These are phyloP conservation scores for Cordia subcordata DNA, from an alignment of 257 asterid genomes.

Conservation along the genomic window DNA sequence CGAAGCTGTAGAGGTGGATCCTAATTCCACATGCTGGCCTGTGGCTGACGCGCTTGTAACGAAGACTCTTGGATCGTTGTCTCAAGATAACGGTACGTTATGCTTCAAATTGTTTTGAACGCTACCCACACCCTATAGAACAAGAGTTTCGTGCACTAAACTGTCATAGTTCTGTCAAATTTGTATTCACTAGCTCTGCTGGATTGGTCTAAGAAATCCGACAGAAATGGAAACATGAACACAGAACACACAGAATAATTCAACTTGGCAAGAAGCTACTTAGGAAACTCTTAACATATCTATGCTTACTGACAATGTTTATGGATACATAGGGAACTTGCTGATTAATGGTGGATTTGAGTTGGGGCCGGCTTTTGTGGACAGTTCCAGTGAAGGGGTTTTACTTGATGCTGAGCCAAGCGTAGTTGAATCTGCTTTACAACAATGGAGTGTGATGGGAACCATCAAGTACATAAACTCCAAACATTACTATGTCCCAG, in stretches of 20 bases:
- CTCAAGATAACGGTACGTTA: slow-evolving; percentile 23
- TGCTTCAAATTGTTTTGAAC: not conserved
- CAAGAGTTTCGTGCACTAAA: no score
- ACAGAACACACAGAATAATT: no score
- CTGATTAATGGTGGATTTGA: slow-evolving; percentile 62
- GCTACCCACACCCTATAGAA: no score
- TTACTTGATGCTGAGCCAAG: slow-evolving; percentile 52
- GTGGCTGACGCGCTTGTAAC: slow-evolving; percentile 37
- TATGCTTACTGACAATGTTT: no score
- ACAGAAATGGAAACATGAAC: no score
- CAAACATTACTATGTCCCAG: slow-evolving; percentile 37
- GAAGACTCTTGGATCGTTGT: slow-evolving; percentile 21
- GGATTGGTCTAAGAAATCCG: no score
- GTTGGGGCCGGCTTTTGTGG: slow-evolving; percentile 43
- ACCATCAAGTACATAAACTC: slow-evolving; percentile 54
- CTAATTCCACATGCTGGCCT: slow-evolving; percentile 60
- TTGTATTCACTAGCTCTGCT: no score
- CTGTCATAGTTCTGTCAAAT: no score
- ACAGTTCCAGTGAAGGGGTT: slow-evolving; percentile 32
- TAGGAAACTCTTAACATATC: no score
- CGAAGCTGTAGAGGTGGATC: slow-evolving; percentile 26
- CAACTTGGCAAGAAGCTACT: no score
- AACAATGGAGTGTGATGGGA: slow-evolving; percentile 50
- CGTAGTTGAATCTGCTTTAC: slow-evolving; percentile 44
- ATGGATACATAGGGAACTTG: slow-evolving; percentile 28